A percentile compares a stretch with the other conserved stretches of the same genome.
Conservation (phyloP, 805 yeast species). For the Metschnikowia cerradonensis region DNA sequence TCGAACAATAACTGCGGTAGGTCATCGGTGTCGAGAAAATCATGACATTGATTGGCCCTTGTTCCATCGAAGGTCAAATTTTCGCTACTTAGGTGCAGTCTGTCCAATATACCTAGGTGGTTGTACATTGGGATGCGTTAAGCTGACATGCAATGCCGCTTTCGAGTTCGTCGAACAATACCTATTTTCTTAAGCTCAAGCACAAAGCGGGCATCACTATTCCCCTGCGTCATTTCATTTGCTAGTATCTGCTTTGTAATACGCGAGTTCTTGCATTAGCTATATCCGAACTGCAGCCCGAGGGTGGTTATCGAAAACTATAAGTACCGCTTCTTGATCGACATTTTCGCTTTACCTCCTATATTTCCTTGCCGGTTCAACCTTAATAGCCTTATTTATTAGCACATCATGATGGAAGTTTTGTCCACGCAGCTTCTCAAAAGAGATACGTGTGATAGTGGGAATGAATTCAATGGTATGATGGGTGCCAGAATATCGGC, state of each 20-base stretch:
- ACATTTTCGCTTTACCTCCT: too few species aligned
- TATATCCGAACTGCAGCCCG: neutral
- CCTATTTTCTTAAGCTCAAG: neutral
- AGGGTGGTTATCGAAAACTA: neutral
- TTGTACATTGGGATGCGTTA: neutral
- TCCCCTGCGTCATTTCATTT: neutral
- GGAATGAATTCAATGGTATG: slow-evolving; percentile 44
- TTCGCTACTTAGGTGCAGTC: neutral
- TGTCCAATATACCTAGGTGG: slow-evolving; percentile 1
- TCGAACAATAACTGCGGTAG: too few species aligned
- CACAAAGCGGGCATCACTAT: neutral
- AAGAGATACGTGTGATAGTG: slow-evolving; percentile 36
- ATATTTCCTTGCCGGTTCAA: too few species aligned
- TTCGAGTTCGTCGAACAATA: neutral
- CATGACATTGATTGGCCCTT: too few species aligned
- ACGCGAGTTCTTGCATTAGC: neutral
- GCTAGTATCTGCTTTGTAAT: neutral
- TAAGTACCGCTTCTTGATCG: neutral
- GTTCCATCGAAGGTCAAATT: neutral
- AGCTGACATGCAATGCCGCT: neutral
- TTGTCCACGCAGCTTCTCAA: slow-evolving; percentile 12
- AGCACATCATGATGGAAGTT: slow-evolving; percentile 6
- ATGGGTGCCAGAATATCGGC: slow-evolving; percentile 56
- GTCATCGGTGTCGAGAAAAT: too few species aligned
- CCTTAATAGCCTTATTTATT: neutral